phyloP scores from a whole-genome alignment of 805 yeast species.

The Myxozyma geophila region DNA sequence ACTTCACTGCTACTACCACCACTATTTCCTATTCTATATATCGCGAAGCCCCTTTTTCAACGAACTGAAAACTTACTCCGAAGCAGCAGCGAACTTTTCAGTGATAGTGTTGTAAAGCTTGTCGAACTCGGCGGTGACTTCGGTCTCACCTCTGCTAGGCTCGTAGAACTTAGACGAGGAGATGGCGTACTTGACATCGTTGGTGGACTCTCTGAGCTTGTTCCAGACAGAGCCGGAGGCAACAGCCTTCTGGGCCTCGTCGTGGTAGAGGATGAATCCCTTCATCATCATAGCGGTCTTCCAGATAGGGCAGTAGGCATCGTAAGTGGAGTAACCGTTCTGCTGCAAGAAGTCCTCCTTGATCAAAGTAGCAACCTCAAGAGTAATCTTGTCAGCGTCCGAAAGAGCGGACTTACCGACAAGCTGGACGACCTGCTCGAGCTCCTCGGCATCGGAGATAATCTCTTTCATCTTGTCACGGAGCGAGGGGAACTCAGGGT shows the following conservation, averaged over 20 bases:
- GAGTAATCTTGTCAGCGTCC: slow-evolving; percentile 93
- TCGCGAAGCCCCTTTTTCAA: not conserved
- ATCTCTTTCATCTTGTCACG: slow-evolving; percentile 94
- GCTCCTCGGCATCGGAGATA: slow-evolving; percentile 94
- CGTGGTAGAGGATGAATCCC: slow-evolving; percentile 85
- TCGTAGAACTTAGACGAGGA: slow-evolving; percentile 95
- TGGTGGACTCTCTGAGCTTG: slow-evolving; percentile 83
- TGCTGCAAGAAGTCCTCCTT: slow-evolving; percentile 99
- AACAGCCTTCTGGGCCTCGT: slow-evolving; percentile 97
- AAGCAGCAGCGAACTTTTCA: slow-evolving; percentile 93
- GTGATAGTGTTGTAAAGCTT: slow-evolving; percentile 73
- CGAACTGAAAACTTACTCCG: slow-evolving; percentile 60
- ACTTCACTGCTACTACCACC: not conserved
- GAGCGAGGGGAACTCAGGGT: slow-evolving; percentile 87
- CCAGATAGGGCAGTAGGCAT: slow-evolving; percentile 99
- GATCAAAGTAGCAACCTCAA: slow-evolving; percentile 88
- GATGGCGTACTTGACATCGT: slow-evolving; percentile 90
- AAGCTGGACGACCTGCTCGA: slow-evolving; percentile 98
- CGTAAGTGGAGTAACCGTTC: slow-evolving; percentile 97
- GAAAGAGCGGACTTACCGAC: slow-evolving; percentile 98
- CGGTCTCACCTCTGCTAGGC: slow-evolving; percentile 88
- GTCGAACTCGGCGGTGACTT: slow-evolving; percentile 74
- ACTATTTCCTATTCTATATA: not conserved
- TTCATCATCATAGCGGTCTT: slow-evolving; percentile 98
- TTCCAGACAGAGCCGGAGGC: slow-evolving; percentile 94